A percentile compares a stretch with the other conserved stretches of the same genome.
phyloP scores from a whole-genome alignment of 441 rosid species.

The Theobroma grandiflorum region DNA sequence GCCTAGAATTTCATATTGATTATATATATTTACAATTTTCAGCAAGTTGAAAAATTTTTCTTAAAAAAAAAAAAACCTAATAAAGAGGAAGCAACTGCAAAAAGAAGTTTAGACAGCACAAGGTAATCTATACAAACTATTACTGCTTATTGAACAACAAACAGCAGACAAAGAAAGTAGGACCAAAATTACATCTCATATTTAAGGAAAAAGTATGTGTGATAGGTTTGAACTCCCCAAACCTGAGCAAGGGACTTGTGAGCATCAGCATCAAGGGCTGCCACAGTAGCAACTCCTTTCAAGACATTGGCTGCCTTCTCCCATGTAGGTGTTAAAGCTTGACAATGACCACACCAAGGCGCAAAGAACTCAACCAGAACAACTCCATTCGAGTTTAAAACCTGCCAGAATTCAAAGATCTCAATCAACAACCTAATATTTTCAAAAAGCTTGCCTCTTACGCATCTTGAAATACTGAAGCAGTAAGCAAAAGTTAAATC shows the following conservation, averaged over 20 bases:
- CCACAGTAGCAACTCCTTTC: conserved; percentile 96
- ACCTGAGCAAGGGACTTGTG: conserved; percentile 98
- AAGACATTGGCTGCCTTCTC: conserved; percentile 87
- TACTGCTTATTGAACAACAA: neutral
- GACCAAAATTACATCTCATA: neutral
- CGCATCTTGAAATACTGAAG: neutral
- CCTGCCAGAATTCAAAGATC: conserved; percentile 50
- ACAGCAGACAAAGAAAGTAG: neutral
- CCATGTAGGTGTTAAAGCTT: conserved; percentile 93
- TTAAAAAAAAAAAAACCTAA: neutral
- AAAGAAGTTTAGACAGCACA: neutral
- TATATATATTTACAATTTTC: neutral
- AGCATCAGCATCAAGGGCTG: conserved; percentile 97
- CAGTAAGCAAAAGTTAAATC: neutral
- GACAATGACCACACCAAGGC: conserved; percentile 99
- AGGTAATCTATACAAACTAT: neutral
- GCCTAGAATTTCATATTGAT: neutral
- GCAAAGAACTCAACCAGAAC: conserved; percentile 97
- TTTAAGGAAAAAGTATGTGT: neutral
- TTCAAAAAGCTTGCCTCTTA: neutral
- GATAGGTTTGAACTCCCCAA: conserved; percentile 23
- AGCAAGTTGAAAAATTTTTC: no score
- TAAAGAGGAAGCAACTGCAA: neutral
- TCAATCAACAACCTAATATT: neutral
- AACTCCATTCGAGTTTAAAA: conserved; percentile 80